phyloP scores from a whole-genome alignment of 768 basidiomycete genomes.

The Termitomyces sp. region DNA sequence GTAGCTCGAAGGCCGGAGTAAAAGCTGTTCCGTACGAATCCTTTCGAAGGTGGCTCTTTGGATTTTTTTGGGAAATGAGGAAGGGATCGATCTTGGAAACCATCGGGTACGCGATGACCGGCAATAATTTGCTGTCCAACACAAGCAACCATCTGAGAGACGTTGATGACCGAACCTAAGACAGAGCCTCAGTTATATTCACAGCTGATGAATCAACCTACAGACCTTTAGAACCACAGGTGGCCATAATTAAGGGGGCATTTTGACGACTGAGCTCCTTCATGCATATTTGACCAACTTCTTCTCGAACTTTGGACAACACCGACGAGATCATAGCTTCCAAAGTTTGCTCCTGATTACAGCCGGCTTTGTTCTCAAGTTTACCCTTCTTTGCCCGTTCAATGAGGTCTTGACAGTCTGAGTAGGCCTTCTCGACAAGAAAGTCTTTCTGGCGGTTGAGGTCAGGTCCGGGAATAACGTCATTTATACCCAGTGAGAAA shows the following conservation, averaged over 20 bases:
- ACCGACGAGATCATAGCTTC: conserved; percentile 95
- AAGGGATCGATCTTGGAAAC: conserved; percentile 98
- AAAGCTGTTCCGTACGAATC: conserved; percentile 97
- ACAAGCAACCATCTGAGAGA: conserved; percentile 99
- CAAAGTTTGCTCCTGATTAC: conserved; percentile 93
- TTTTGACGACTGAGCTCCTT: conserved; percentile 96
- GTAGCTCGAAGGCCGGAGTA: conserved; percentile 88
- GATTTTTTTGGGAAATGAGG: conserved; percentile 98
- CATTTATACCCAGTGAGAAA: conserved; percentile 97
- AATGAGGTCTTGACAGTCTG: conserved; percentile 82
- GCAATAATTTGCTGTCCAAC: conserved; percentile 99
- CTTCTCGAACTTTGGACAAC: conserved; percentile 91
- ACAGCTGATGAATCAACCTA: background rate
- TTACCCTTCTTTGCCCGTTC: conserved; percentile 86
- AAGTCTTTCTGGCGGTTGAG: conserved; percentile 78
- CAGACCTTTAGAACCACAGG: conserved; percentile 96
- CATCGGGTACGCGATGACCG: conserved; percentile 96
- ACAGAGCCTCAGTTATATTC: background rate
- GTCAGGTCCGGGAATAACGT: conserved; percentile 91
- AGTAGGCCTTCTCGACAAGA: conserved; percentile 86
- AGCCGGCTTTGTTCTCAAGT: conserved; percentile 96
- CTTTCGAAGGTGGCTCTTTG: conserved; percentile 93
- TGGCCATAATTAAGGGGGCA: conserved; percentile 97
- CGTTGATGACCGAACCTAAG: conserved; percentile 93
- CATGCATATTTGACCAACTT: conserved; percentile 97